Percentiles rank a stretch among this genome's conserved stretches.
These are phyloP conservation scores for Adansonia madagascariensis DNA, from an alignment of 441 rosid genomes.

Conservation along the genomic window DNA sequence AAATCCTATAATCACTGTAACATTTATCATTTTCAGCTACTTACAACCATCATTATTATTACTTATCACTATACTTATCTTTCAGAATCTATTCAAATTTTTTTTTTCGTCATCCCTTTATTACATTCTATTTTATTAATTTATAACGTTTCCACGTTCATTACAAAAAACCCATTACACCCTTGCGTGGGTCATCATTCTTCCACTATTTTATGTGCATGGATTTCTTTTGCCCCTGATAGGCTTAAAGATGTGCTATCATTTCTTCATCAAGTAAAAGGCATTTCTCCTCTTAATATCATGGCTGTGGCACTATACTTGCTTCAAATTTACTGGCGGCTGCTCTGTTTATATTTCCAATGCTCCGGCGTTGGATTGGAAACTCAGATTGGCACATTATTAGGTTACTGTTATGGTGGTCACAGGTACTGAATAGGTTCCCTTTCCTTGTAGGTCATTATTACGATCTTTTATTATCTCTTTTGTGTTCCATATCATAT, in stretches of 20 bases:
- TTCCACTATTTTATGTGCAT: slow-evolving; percentile 74
- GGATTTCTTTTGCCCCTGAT: slow-evolving; percentile 52
- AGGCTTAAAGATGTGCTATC: slow-evolving; percentile 48
- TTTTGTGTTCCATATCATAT: slow-evolving; percentile 12
- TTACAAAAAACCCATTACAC: too few species aligned
- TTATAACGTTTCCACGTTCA: too few species aligned
- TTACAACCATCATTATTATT: too few species aligned
- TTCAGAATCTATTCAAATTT: too few species aligned
- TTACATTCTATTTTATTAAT: too few species aligned
- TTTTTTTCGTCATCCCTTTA: too few species aligned
- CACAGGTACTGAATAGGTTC: slow-evolving; percentile 64
- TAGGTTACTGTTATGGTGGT: slow-evolving; percentile 97
- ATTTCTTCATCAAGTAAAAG: slow-evolving; percentile 63
- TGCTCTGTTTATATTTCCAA: slow-evolving; percentile 83
- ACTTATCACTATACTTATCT: too few species aligned
- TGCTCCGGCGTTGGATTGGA: slow-evolving; percentile 97
- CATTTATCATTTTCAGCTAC: too few species aligned
- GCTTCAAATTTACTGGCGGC: slow-evolving; percentile 78
- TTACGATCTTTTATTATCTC: slow-evolving; percentile 18
- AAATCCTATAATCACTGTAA: too few species aligned
- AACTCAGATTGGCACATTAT: slow-evolving; percentile 93
- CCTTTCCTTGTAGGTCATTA: neutral
- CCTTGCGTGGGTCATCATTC: slow-evolving; percentile 75
- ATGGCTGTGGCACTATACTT: slow-evolving; percentile 78
- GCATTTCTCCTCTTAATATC: slow-evolving; percentile 76